phyloP scores from a whole-genome alignment of 768 basidiomycete species.

The Ramaria sp. region DNA sequence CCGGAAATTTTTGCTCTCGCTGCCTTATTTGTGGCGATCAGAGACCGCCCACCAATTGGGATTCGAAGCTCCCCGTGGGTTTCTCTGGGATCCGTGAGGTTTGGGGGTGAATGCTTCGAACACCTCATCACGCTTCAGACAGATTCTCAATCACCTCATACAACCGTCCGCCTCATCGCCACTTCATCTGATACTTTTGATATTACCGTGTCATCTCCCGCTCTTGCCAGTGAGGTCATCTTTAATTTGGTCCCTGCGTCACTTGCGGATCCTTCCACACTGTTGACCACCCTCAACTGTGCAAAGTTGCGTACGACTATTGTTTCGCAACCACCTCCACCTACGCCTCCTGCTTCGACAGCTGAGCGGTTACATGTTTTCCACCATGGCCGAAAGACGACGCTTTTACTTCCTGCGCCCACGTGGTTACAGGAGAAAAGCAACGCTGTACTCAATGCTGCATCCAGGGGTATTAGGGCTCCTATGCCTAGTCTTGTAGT shows the following conservation, averaged over 20 bases:
- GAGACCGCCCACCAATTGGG: constrained; percentile 34
- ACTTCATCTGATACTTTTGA: constrained; percentile 38
- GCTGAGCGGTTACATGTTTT: constrained; percentile 76
- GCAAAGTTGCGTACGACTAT: constrained; percentile 50
- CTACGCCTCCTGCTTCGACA: constrained; percentile 39
- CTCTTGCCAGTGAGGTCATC: constrained; percentile 12
- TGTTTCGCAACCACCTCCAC: constrained; percentile 46
- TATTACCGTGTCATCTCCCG: constrained; percentile 25
- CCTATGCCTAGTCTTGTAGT: constrained; percentile 95
- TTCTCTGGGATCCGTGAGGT: constrained; percentile 59
- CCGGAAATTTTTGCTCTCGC: constrained; percentile 65
- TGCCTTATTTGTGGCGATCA: constrained; percentile 62
- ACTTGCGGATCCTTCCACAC: constrained; percentile 39
- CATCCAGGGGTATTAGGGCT: constrained; percentile 58
- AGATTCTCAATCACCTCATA: constrained; percentile 25
- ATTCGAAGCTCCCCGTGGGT: constrained; percentile 49
- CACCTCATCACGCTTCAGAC: constrained; percentile 51
- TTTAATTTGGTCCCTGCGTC: constrained; percentile 46
- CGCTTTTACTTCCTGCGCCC: constrained; percentile 56
- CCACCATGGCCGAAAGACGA: constrained; percentile 47
- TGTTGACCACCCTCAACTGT: constrained; percentile 43
- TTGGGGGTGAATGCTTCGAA: constrained; percentile 62
- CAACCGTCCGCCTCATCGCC: constrained; percentile 31
- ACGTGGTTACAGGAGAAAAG: constrained; percentile 59
- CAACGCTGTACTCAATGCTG: constrained; percentile 41